phyloP scores from a whole-genome alignment of 1,284 basidiomycete species.

The Fomes fomentarius region DNA sequence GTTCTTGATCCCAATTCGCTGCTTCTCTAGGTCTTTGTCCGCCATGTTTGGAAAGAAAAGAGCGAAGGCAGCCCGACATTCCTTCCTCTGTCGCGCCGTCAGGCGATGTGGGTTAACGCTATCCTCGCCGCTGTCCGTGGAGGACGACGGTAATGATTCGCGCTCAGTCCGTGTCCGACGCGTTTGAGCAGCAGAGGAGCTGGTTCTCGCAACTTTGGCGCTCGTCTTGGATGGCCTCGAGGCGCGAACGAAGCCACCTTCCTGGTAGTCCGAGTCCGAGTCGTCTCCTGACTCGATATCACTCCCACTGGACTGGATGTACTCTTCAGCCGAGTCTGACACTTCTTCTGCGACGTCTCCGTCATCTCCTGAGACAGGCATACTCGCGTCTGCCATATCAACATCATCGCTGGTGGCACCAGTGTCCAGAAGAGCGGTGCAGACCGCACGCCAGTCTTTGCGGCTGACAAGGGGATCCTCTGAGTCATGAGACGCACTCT shows the following conservation, averaged over 20 bases:
- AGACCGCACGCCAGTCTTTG: conserved; percentile 76
- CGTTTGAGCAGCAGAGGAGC: conserved; percentile 8
- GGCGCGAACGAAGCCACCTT: conserved; percentile 27
- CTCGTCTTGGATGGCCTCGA: conserved; percentile 16
- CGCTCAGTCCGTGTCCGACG: neutral
- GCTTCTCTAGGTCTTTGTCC: conserved; percentile 46
- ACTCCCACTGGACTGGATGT: conserved; percentile 24
- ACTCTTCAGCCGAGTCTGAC: conserved; percentile 31
- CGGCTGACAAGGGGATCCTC: conserved; percentile 42
- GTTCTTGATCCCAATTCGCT: conserved; percentile 66
- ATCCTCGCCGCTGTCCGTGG: conserved; percentile 13
- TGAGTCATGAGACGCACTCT: conserved; percentile 1
- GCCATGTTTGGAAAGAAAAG: conserved; percentile 65
- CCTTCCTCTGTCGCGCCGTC: conserved; percentile 54
- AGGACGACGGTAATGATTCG: neutral
- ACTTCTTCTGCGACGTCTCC: conserved; percentile 26
- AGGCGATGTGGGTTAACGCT: conserved; percentile 26
- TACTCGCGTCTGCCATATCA: conserved; percentile 28
- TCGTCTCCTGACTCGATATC: conserved; percentile 25
- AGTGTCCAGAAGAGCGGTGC: conserved; percentile 58
- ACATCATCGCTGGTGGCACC: conserved; percentile 32
- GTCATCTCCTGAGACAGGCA: conserved; percentile 23
- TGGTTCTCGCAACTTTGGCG: conserved; percentile 18
- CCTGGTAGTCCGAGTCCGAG: conserved; percentile 38
- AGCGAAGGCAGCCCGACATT: conserved; percentile 60